Evolutionary conservation across 1,284 basidiomycete species (phyloP), one percentile per base, ranked within the genome.

Genomic region (Thelephora terrestris): DNA sequence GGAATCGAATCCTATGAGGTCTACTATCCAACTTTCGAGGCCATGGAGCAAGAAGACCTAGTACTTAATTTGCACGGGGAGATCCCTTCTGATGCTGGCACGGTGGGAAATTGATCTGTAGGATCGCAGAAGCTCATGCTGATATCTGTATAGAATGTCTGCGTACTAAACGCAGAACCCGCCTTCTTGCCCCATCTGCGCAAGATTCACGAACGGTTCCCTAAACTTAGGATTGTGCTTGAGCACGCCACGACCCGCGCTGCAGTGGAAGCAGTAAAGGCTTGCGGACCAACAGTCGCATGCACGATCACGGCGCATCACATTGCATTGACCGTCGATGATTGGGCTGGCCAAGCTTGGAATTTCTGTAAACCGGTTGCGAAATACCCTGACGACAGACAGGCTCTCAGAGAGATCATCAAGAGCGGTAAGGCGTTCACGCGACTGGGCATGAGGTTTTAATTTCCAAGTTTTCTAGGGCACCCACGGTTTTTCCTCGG

Each of bases 221-320:
- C 96, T n/a, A 75, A 73, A 37, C 78, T 99, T 47, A 85, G 92
- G 49, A 99, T 99, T 59, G 95, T 99, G 4, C 80, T 99, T 36
- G 96, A 99, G 67, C 96, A 99, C 61, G 96, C 96, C n/a, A 99
- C 96, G 0, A 98, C 94, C 2, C 79, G 88, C 35, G 91, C 90
- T 34, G 94, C 96, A 0, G 82, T 99, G n/a, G 91, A 95, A 58
- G 80, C 83, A 18, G 89, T 97, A 57, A 86, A 87, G 62, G 72
- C 78, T 39, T 84, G 93, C 25, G 91, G 91, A 0, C 70, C 75
- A 39, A 97, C 91, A 34, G 95, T 99, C 24, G 95, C 82, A 10
- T 99, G 96, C 67, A 92, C 90, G 5, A 98, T 99, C 67, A 99
- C 96, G 2, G 87, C 94, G 0, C 96, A 99, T 68, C 96, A 99